Evolutionary conservation across 208 protist species (phyloP).

Genomic region (Leishmania guyanensis): DNA sequence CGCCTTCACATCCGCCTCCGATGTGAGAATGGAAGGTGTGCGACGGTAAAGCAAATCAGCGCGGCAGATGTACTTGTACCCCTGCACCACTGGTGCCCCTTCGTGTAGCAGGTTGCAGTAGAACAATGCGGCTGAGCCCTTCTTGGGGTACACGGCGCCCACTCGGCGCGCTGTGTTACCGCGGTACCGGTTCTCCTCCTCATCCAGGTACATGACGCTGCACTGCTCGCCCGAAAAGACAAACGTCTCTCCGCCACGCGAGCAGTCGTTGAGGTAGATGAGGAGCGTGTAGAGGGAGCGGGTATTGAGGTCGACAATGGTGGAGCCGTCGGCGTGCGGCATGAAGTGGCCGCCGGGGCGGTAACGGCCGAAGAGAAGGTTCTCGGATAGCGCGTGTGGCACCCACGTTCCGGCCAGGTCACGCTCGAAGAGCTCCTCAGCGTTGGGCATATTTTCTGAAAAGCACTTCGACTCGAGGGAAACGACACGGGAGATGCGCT

Average conservation of each 20-base stretch:
- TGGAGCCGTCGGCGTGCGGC: conserved; percentile 90
- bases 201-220: conserved; percentile 61
- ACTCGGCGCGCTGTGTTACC: conserved; percentile 51
- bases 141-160: conserved; percentile 55
- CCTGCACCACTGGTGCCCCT: conserved; percentile 64
- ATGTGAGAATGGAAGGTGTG: conserved; percentile 71
- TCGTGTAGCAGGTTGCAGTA: conserved; percentile 90
- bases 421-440: conserved; percentile 71
- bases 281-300: conserved; percentile 90
- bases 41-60: conserved; percentile 84
- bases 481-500: conserved; percentile 64
- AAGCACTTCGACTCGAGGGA: conserved; percentile 66
- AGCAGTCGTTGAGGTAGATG: conserved; percentile 89
- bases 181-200: conserved; percentile 51
- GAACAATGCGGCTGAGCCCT: conserved; percentile 85
- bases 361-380: conserved; percentile 87
- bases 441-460: conserved; percentile 48
- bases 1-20: conserved; percentile 55
- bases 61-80: conserved; percentile 89
- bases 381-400: conserved; percentile 64
- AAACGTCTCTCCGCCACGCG: conserved; percentile 75
- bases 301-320: conserved; percentile 85
- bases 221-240: conserved; percentile 81
- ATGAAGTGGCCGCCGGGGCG: conserved; percentile 88
- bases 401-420: conserved; percentile 84